A percentile compares a stretch with the other conserved stretches of the same genome.
phyloP scores from a whole-genome alignment of 306 rosid genomes.

The Cucurbita pepo region DNA sequence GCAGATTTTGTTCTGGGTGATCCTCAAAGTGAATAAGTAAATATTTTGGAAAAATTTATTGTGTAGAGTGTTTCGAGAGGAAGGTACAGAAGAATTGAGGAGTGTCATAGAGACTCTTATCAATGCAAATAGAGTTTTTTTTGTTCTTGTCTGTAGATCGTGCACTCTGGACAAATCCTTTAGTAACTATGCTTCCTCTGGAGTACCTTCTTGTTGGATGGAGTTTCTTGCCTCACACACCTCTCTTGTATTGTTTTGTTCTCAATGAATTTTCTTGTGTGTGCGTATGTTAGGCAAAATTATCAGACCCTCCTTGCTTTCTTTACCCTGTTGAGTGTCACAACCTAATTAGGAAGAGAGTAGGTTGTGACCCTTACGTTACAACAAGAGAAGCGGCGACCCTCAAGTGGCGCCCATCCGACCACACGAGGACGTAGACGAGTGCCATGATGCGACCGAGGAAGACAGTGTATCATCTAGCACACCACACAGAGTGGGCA shows the following conservation, averaged over 20 bases:
- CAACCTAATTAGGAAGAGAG: too few species aligned
- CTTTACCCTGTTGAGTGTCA: too few species aligned
- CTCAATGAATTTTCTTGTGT: not conserved
- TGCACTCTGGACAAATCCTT: not conserved
- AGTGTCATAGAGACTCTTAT: not conserved
- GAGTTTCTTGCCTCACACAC: not conserved
- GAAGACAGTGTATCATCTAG: too few species aligned
- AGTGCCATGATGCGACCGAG: too few species aligned
- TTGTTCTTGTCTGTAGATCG: not conserved
- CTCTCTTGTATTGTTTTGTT: not conserved
- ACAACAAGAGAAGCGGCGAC: too few species aligned
- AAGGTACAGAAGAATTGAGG: not conserved
- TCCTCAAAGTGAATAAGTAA: not conserved
- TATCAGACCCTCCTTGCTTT: not conserved
- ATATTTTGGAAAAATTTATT: not conserved
- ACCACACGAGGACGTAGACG: too few species aligned
- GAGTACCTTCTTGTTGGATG: not conserved
- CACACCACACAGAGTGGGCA: too few species aligned
- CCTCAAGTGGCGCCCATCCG: too few species aligned
- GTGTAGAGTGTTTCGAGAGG: not conserved
- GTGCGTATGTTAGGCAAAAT: not conserved
- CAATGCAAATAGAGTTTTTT: not conserved
- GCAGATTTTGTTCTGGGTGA: not conserved
- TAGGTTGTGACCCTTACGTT: too few species aligned
- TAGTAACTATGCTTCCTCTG: not conserved